These are phyloP conservation scores for Coffea humblotiana DNA, from an alignment of 305 asterid species.

Conservation along the genomic window DNA sequence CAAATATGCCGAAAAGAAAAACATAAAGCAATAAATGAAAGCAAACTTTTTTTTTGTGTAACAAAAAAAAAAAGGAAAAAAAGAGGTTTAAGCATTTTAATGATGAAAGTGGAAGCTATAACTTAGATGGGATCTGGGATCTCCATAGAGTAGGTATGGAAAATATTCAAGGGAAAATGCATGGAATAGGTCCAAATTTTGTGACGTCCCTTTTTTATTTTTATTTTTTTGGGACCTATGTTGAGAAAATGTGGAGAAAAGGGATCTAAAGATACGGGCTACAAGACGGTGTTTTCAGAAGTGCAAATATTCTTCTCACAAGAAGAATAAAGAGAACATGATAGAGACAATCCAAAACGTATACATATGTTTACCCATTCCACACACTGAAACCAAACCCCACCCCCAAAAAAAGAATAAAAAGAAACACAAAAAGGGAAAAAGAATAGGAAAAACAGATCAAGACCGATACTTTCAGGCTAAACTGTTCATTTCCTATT, in stretches of 20 bases:
- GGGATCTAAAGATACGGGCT: not conserved
- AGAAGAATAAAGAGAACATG: not conserved
- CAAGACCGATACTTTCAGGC: not conserved
- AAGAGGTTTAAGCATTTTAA: not conserved
- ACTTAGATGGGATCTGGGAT: not conserved
- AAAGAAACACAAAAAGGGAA: not conserved
- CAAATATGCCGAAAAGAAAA: not conserved
- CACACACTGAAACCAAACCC: too few relatives aligned
- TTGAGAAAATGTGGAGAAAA: not conserved
- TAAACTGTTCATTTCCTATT: not conserved
- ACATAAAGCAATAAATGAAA: not conserved
- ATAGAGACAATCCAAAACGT: constrained; percentile 12
- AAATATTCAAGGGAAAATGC: not conserved
- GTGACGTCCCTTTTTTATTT: not conserved
- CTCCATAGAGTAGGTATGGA: not conserved
- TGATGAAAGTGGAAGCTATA: not conserved
- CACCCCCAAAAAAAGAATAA: too few relatives aligned
- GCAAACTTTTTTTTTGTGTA: not conserved
- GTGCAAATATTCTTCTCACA: not conserved
- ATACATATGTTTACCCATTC: not conserved
- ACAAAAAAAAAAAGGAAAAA: not conserved
- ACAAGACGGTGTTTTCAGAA: constrained; percentile 14
- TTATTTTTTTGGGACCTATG: not conserved
- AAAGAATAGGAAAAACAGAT: not conserved
- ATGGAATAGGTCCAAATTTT: not conserved